Base-by-base conservation (phyloP, 169 alveolate genomes). In the Plasmodium relictum region DNA sequence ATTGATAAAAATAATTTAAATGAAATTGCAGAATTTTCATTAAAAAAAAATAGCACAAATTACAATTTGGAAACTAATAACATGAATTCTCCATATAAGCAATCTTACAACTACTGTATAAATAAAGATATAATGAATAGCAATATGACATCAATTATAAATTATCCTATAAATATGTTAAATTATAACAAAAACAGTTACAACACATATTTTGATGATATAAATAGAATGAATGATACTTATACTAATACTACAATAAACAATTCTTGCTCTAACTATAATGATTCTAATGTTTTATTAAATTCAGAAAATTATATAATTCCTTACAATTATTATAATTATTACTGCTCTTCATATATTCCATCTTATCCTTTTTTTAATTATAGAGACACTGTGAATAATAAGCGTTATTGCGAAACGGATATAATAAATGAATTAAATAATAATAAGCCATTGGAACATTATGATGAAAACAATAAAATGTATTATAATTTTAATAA, bases 131-230 rank as follows among this genome's bases (percentile, higher is more conserved):
- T 52, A 50, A 50, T 22, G 24, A 71, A 71, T 71, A 31, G 22
- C 8, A 71, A 71, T n/a, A 22, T 71, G 7, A 71, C 66, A 10
- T 31, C 63, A 12, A 50, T 71, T 22, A 0, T 20, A 3, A 50
- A 71, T 26, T 71, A n/a, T 54, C 68, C 83, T 20, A 10, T 45
- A 8, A 71, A 26, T 52, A 71, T 68, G n/a, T 22, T 71, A 52
- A 71, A 31, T 48, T 71, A 71, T 73, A 54, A 39, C 56, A 73
- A 73, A 59, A 73, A 73, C 39, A 73, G 56, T 41, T 73, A 37
- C 7, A 56, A 18, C n/a, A 56, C 26, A 22, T 73, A 39, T 56
- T 42, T 56, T 59, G 87, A 73, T 18, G 56, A 56, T 16, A 39
- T 26, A 4, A 59, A 73, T 22, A 73, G 70, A 56, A 73, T 73